These are phyloP conservation scores for Ajuga reptans DNA, from an alignment of 305 asterid species.

Conservation along the genomic window DNA sequence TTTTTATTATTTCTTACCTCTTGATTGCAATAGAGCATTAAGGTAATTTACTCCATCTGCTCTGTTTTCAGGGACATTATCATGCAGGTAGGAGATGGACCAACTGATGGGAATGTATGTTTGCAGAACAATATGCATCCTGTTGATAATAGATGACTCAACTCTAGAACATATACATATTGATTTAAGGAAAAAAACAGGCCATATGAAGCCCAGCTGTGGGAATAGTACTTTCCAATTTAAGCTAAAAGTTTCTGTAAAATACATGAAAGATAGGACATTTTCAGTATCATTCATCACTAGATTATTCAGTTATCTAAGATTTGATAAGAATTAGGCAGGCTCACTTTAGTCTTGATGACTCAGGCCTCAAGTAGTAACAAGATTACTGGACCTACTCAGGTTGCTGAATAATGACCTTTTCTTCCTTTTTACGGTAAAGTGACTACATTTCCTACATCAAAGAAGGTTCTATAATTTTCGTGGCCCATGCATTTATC, in stretches of 20 bases:
- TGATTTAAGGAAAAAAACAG: background rate
- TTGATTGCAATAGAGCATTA: background rate
- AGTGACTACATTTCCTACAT: background rate
- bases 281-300: background rate
- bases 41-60: background rate
- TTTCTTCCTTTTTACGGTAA: background rate
- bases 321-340: background rate
- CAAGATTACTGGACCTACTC: background rate
- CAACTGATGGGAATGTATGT: background rate
- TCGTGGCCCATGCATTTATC: background rate
- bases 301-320: background rate
- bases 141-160: background rate
- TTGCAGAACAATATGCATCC: background rate
- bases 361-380: background rate
- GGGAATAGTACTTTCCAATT: background rate
- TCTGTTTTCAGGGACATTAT: background rate
- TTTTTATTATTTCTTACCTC: background rate
- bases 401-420: background rate
- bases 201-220: background rate
- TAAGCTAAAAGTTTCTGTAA: background rate
- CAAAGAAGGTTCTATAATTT: background rate
- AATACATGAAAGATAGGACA: background rate
- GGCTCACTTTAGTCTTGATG: background rate
- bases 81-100: conserved; percentile 5
- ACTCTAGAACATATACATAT: background rate